Base-by-base conservation (phyloP, 805 yeast genomes). In the Saccharomycopsis lassenensis region DNA sequence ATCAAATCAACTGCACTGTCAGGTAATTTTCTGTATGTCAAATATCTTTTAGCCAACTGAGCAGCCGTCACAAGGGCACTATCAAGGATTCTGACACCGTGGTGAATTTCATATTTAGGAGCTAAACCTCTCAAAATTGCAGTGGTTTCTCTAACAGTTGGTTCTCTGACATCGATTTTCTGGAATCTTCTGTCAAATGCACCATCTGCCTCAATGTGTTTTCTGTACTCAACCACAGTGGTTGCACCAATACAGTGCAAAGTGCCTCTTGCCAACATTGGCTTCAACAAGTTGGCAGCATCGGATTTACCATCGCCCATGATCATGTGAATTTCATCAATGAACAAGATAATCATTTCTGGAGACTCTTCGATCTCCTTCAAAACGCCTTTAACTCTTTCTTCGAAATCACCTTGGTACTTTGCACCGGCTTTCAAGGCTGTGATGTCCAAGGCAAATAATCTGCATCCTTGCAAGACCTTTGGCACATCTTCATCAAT, bases 281-380 rank as follows among this genome's bases (percentile, higher is more conserved):
- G 98, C 63, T 91, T 91, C 57, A 91, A 73, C 52, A 91, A 71
- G 59, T 91, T 91, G 27, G 98, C 98, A 29, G 94, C 95, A 58
- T 91, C 98, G 45, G 82, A 76, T 62, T 87, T 91, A 56, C 98
- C 98, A 56, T 91, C 95, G 50, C 98, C 98, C 98, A 91, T 91
- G 48, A 91, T 73, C 96, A 91, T 91, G 62, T 91, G 98, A 56
- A 91, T 91, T 62, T 91, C 98, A 62, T 91, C 98, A 51, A 91
- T 83, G 64, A 91, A 91, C 40, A 91, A 68, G 46, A 91, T 77
- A 47, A 91, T 85, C 73, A 86, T 70, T 33, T 74, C 80, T 50
- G 78, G 77, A 1, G 94, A 77, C 49, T 85, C 80, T 57, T 85
- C 94, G 51, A 91, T 83, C 52, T 91, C 98, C 55, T 77, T 85